A percentile compares a stretch with the other conserved stretches of the same genome.
These are phyloP conservation scores for Melampsora americana DNA, from an alignment of 1,284 basidiomycete genomes.

Conservation along the genomic window DNA sequence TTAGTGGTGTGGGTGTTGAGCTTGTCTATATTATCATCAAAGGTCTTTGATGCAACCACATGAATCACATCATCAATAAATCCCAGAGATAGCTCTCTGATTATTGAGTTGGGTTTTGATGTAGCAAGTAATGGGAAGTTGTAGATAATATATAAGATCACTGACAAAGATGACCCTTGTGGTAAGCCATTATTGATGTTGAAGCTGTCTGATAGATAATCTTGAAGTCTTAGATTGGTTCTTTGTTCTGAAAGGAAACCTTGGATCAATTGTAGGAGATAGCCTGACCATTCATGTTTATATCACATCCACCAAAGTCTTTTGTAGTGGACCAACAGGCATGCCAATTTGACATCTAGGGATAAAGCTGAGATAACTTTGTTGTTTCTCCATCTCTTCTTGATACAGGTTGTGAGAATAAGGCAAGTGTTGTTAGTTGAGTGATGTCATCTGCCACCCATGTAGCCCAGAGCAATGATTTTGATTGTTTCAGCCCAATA, in stretches of 20 bases:
- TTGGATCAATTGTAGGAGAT: slow-evolving; percentile 2
- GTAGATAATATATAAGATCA: slow-evolving; percentile 23
- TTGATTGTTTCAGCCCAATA: background rate
- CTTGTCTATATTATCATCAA: background rate
- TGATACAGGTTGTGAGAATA: slow-evolving; percentile 10
- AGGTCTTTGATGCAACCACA: background rate
- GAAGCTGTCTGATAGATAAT: no score
- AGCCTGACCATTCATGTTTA: background rate
- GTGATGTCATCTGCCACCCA: background rate
- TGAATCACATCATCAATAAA: slow-evolving; percentile 31
- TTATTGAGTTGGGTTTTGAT: background rate
- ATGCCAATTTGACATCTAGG: no score
- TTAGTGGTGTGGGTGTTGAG: background rate
- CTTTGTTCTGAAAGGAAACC: background rate
- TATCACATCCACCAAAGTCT: background rate
- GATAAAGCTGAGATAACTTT: background rate
- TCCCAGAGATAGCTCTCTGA: background rate
- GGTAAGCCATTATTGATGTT: slow-evolving; percentile 6
- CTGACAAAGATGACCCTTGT: slow-evolving; percentile 21
- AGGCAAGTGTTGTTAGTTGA: background rate
- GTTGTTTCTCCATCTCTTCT: background rate
- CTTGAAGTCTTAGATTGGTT: background rate
- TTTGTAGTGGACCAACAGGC: background rate
- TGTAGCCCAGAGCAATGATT: background rate
- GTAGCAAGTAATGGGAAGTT: background rate